Conservation (phyloP, 805 yeast species). For the Candida nemodendra region DNA sequence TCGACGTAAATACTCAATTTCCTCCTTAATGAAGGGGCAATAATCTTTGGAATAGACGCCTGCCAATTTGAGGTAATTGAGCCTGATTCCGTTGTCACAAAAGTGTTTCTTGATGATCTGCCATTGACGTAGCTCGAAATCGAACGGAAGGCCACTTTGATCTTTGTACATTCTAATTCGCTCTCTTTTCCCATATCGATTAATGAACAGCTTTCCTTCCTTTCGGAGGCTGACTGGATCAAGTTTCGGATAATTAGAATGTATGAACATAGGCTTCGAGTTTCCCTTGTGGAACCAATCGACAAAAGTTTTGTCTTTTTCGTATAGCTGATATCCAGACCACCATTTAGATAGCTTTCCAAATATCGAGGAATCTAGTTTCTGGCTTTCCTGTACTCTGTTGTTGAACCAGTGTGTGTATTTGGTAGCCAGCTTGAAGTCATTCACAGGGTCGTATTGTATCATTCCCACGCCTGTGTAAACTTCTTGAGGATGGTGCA, state of each 20-base stretch:
- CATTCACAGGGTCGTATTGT: constrained; percentile 51
- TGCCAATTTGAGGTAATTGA: constrained; percentile 24
- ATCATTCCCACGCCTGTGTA: constrained; percentile 59
- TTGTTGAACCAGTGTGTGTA: constrained; percentile 20
- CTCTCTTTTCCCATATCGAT: constrained; percentile 11
- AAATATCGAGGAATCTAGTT: constrained; percentile 5
- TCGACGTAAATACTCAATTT: constrained; percentile 42
- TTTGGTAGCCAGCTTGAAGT: constrained; percentile 27
- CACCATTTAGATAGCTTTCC: constrained; percentile 16
- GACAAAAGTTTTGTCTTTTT: constrained; percentile 14
- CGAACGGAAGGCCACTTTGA: constrained; percentile 38
- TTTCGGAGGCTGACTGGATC: constrained; percentile 42
- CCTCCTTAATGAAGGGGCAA: constrained; percentile 50
- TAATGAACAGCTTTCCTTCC: constrained; percentile 34
- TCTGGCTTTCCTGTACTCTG: constrained; percentile 4
- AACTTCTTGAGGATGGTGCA: constrained; percentile 19
- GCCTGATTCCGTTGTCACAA: constrained; percentile 26
- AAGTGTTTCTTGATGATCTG: constrained; percentile 42
- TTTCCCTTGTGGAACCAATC: constrained; percentile 25
- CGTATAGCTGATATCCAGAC: constrained; percentile 14
- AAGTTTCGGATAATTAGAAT: constrained; percentile 54
- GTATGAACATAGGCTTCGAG: constrained; percentile 42
- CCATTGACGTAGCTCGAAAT: constrained; percentile 64
- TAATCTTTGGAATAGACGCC: constrained; percentile 38
- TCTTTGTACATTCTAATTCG: constrained; percentile 30